phyloP scores from a whole-genome alignment of 352 stramenopile genomes.

The Phytopythium chamaehyphon region DNA sequence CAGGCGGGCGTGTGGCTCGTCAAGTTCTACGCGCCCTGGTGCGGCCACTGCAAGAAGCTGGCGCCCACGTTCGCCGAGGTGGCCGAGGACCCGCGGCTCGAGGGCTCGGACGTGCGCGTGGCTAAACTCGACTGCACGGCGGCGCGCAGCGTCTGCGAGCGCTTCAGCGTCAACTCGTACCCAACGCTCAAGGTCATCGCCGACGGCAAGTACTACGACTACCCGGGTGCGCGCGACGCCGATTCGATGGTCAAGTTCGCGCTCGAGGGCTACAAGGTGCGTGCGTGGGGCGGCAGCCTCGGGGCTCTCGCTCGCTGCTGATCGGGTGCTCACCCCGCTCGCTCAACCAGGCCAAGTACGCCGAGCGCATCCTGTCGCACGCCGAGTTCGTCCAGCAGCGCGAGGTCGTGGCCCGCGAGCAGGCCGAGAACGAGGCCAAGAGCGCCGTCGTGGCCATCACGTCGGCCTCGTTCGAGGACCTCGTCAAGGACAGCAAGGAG shows the following conservation, averaged over 20 bases:
- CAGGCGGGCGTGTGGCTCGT: conserved; percentile 58
- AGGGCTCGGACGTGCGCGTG: conserved; percentile 39
- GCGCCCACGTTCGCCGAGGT: conserved; percentile 60
- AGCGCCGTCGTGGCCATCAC: conserved; percentile 51
- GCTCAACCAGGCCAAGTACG: conserved; percentile 33
- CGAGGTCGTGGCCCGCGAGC: conserved; percentile 34
- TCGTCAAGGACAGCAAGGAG: conserved; percentile 55
- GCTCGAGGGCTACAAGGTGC: conserved; percentile 64
- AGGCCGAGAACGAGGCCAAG: conserved; percentile 45
- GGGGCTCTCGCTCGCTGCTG: no score
- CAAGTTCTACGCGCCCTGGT: conserved; percentile 88
- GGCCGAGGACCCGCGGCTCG: conserved; percentile 30
- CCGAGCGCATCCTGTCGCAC: conserved; percentile 52
- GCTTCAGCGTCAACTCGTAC: conserved; percentile 78
- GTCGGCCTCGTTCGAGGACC: conserved; percentile 45
- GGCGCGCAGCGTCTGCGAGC: conserved; percentile 69
- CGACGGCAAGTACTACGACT: conserved; percentile 64
- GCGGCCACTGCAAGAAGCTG: conserved; percentile 80
- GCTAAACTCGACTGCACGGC: conserved; percentile 79
- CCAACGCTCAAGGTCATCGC: conserved; percentile 77
- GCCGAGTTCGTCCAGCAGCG: conserved; percentile 47
- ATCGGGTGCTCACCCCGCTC: no score
- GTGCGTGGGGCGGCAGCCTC: neutral
- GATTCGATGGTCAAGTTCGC: conserved; percentile 50
- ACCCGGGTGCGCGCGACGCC: conserved; percentile 55